phyloP scores from a whole-genome alignment of 108 stramenopile species.

The Cylindrotheca fusiformis region DNA sequence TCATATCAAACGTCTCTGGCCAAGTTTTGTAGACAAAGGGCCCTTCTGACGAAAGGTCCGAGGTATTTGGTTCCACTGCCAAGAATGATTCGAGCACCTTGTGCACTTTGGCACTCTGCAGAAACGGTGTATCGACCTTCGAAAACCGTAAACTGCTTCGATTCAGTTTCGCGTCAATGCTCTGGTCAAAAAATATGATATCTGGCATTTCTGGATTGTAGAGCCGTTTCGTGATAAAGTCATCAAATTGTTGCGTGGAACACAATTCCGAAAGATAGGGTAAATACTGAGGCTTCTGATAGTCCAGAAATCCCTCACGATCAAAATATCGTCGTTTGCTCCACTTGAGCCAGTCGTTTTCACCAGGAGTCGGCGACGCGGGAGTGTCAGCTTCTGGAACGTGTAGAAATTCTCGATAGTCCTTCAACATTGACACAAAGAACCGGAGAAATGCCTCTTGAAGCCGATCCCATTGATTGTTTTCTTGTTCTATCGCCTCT shows the following conservation, averaged over 20 bases:
- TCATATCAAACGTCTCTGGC: conserved; percentile 67
- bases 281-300: conserved; percentile 63
- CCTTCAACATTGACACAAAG: conserved; percentile 79
- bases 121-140: conserved; percentile 77
- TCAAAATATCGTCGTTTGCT: conserved; percentile 40
- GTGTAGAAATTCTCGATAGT: conserved; percentile 72
- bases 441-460: conserved; percentile 90
- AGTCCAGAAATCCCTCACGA: conserved; percentile 52
- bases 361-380: background rate
- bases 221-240: conserved; percentile 81
- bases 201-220: conserved; percentile 82
- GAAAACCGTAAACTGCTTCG: conserved; percentile 64
- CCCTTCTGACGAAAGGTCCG: conserved; percentile 22
- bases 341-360: conserved; percentile 31
- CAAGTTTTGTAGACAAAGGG: conserved; percentile 66
- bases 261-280: conserved; percentile 69
- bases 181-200: conserved; percentile 86
- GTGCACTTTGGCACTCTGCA: conserved; percentile 77
- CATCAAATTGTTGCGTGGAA: conserved; percentile 85
- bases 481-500: conserved; percentile 30
- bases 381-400: conserved; percentile 22
- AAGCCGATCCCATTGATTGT: conserved; percentile 81
- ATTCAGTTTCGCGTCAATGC: conserved; percentile 85
- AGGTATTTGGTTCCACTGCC: conserved; percentile 60
- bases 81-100: conserved; percentile 68